A percentile compares a stretch with the other conserved stretches of the same genome.
Evolutionary conservation across 2,329 filamentous ascomycete genomes (phyloP).

Genomic region (Calonectria ilicicola): DNA sequence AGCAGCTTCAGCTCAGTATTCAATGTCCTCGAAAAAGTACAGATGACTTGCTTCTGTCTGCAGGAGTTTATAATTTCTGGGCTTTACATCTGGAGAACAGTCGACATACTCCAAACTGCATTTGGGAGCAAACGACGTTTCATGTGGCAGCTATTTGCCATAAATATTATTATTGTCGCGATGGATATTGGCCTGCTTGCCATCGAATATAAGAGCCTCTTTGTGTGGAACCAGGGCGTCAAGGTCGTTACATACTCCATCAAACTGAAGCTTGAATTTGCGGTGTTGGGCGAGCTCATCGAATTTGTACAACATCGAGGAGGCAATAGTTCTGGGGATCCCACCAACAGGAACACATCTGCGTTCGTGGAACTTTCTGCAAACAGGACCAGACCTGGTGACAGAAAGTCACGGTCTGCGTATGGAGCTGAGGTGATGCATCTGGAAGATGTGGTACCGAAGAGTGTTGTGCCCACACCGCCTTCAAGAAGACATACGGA

Average conservation of each 20-base stretch:
- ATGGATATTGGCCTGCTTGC: constrained; percentile 31
- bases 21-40: neutral
- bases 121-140: neutral
- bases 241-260: constrained; percentile 29
- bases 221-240: constrained; percentile 18
- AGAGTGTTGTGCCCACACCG: neutral
- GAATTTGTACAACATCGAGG: constrained; percentile 45
- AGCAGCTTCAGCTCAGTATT: constrained; percentile 39
- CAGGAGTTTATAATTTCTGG: neutral
- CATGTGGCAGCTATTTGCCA: constrained; percentile 30
- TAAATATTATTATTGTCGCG: constrained; percentile 31
- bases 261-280: constrained; percentile 53
- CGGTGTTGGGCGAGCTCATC: constrained; percentile 49
- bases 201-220: constrained; percentile 27
- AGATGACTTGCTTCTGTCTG: neutral
- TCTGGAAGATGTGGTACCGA: neutral
- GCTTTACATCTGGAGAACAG: neutral
- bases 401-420: neutral
- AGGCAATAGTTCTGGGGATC: neutral
- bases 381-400: neutral
- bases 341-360: neutral
- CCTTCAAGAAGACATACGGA: neutral
- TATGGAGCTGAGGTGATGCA: neutral
- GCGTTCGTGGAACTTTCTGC: neutral
- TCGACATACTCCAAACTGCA: neutral